Conservation (phyloP, 164 flowering plant genomes). For the Annona squamosa region DNA sequence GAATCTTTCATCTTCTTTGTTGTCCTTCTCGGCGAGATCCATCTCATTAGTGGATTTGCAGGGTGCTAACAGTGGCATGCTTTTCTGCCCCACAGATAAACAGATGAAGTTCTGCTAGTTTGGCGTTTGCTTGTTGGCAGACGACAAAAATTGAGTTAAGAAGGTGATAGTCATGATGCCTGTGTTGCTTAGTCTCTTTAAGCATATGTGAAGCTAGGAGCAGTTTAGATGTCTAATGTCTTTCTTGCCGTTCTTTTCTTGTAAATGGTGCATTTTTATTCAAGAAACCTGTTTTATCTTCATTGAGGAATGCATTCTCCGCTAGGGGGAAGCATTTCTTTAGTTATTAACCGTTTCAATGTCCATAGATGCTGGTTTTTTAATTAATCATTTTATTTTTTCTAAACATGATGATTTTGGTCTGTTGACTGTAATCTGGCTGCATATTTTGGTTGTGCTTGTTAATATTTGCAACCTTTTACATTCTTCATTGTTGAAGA, state of each 20-base stretch:
- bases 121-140: neutral
- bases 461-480: no score
- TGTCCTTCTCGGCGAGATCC: constrained; percentile 34
- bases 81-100: constrained; percentile 5
- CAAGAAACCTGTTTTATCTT: neutral
- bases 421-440: no score
- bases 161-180: neutral
- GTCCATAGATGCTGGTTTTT: no score
- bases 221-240: neutral
- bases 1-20: constrained; percentile 9
- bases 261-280: constrained; percentile 1
- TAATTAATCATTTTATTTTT: no score
- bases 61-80: constrained; percentile 15
- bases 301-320: neutral
- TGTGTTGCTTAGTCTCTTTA: neutral
- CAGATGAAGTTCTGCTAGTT: constrained; percentile 10
- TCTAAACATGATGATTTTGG: no score
- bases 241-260: neutral
- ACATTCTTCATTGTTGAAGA: no score
- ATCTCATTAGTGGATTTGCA: constrained; percentile 55
- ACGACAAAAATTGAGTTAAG: neutral
- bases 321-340: no score
- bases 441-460: no score
- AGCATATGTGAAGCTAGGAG: neutral
- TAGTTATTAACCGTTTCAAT: no score